Evolutionary conservation across 352 stramenopile species (phyloP).

Genomic region (Globisporangium barbulae): DNA sequence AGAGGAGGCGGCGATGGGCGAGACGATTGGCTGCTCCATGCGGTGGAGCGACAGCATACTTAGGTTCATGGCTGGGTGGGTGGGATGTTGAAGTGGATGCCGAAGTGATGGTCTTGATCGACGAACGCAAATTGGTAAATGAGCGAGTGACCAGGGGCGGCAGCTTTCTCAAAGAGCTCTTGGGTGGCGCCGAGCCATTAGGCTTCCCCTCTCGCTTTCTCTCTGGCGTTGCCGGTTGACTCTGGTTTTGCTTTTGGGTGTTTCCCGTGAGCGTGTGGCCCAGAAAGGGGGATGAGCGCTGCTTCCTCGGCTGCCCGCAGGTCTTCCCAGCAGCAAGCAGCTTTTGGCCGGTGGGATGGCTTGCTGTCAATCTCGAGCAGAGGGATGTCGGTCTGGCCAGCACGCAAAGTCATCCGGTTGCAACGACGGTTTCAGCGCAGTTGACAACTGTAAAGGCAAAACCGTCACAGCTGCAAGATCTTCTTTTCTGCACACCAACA

Average conservation of each 20-base stretch:
- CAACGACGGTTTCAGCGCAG: constrained; percentile 1
- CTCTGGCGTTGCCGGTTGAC: not conserved
- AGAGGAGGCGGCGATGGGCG: not conserved
- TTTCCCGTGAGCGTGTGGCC: not conserved
- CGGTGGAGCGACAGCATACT: constrained; percentile 6
- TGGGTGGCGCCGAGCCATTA: not conserved
- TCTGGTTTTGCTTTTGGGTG: not conserved
- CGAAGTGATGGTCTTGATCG: constrained; percentile 4
- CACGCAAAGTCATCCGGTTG: not conserved
- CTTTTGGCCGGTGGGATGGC: not conserved
- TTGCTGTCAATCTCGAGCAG: not conserved
- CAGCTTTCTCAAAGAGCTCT: not conserved
- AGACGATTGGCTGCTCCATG: constrained; percentile 7
- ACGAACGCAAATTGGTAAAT: constrained; percentile 9
- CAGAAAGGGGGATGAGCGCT: not conserved
- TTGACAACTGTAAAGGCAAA: not conserved
- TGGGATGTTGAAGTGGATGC: constrained; percentile 9
- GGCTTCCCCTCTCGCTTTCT: not conserved
- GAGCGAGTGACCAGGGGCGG: not conserved
- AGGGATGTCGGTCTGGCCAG: not conserved
- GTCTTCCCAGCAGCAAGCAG: not conserved
- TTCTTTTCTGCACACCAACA: not conserved
- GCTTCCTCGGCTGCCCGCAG: not conserved
- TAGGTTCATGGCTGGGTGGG: constrained; percentile 6
- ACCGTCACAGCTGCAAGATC: not conserved